Evolutionary conservation across 441 rosid genomes (phyloP).

Genomic region (Populus trichocarpa): DNA sequence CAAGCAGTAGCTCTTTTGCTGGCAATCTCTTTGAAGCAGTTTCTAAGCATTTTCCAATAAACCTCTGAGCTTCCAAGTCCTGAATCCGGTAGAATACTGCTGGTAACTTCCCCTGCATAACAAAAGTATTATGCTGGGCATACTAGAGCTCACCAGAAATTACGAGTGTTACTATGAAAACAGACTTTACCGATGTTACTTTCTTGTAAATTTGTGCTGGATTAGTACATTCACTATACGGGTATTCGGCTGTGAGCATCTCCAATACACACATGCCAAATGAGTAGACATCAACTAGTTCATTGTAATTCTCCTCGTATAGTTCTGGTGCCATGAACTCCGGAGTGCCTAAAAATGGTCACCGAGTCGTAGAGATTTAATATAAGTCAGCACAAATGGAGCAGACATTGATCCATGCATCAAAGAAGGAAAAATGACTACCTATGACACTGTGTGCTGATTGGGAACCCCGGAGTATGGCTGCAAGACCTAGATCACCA

Average conservation of each 20-base stretch:
- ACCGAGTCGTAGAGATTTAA: background rate
- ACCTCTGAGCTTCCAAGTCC: constrained; percentile 55
- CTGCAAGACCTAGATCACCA: constrained; percentile 73
- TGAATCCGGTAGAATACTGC: constrained; percentile 57
- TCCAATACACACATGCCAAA: constrained; percentile 84
- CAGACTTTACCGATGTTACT: constrained; percentile 54
- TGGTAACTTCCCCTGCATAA: constrained; percentile 64
- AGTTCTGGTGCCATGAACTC: too few species aligned
- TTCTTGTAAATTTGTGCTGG: constrained; percentile 82
- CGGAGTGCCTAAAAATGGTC: constrained; percentile 51
- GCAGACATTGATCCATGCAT: background rate
- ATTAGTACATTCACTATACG: constrained; percentile 69
- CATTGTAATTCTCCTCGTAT: constrained; percentile 78
- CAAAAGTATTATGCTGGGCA: background rate
- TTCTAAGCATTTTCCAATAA: constrained; percentile 78
- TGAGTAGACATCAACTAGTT: constrained; percentile 78
- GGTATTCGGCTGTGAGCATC: constrained; percentile 73
- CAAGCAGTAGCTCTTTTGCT: constrained; percentile 62
- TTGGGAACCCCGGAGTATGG: constrained; percentile 20
- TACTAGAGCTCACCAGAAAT: background rate
- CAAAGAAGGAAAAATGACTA: constrained; percentile 11
- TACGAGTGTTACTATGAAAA: background rate
- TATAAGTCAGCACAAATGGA: background rate
- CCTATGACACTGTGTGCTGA: constrained; percentile 67
- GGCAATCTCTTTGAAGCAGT: constrained; percentile 57